Conservation (phyloP, 1,284 basidiomycete species). For the Coniferiporia weirii region DNA sequence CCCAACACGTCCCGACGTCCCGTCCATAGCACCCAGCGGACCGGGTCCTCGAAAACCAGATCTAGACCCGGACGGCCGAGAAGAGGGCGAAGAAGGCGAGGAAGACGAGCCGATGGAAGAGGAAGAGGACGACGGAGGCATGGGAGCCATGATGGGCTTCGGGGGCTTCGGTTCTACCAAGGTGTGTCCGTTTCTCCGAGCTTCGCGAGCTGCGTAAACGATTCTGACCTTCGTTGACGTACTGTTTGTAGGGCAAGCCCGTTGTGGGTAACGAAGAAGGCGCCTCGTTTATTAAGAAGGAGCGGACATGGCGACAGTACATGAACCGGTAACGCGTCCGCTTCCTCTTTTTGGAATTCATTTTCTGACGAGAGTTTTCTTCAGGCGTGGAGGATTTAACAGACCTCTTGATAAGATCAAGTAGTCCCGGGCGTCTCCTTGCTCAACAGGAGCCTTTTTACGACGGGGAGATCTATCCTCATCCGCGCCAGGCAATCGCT, state of each 20-base stretch:
- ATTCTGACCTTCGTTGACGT: not conserved
- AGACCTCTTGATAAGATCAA: conserved; percentile 73
- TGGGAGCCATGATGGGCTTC: conserved; percentile 92
- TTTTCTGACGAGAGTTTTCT: conserved; percentile 7
- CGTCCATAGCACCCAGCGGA: conserved; percentile 21
- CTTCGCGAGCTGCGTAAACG: not conserved
- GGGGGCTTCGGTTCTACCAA: conserved; percentile 87
- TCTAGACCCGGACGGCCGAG: conserved; percentile 33
- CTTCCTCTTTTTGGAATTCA: conserved; percentile 10
- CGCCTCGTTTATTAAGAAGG: conserved; percentile 72
- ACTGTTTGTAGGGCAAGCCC: conserved; percentile 56
- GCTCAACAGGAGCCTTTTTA: not conserved
- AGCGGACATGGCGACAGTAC: conserved; percentile 93
- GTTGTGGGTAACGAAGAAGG: conserved; percentile 84
- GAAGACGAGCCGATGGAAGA: conserved; percentile 63
- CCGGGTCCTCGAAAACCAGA: conserved; percentile 12
- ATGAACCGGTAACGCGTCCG: conserved; percentile 71
- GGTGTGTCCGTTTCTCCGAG: conserved; percentile 38
- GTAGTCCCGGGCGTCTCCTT: conserved; percentile 25
- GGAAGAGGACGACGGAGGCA: conserved; percentile 67
- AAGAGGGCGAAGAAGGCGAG: conserved; percentile 37
- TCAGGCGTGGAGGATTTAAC: conserved; percentile 93
- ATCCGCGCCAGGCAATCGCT: not conserved
- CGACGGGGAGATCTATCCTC: not conserved
- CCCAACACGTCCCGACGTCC: conserved; percentile 20